phyloP scores from a whole-genome alignment of 2,329 filamentous ascomycete genomes.

The Phaeosphaeriaceae sp. region DNA sequence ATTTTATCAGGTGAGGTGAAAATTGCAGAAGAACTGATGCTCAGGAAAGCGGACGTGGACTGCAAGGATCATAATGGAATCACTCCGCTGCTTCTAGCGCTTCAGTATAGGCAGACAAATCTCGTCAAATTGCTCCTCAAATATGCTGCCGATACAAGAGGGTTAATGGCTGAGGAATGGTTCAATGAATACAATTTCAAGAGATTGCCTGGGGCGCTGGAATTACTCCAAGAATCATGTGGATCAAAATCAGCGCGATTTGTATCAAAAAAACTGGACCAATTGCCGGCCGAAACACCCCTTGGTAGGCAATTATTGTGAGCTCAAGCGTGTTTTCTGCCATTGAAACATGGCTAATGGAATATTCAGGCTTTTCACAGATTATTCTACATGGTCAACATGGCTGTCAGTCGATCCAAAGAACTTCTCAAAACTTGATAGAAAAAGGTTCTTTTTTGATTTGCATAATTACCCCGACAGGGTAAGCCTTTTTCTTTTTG shows the following conservation, averaged over 20 bases:
- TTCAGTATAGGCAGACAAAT: neutral
- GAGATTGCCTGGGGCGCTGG: neutral
- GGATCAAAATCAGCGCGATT: neutral
- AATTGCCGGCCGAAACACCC: neutral
- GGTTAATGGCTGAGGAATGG: neutral
- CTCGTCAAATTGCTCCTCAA: neutral
- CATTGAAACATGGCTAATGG: neutral
- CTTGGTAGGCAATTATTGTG: neutral
- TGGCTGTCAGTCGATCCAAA: neutral
- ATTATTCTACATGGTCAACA: neutral
- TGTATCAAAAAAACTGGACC: neutral
- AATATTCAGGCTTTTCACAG: neutral
- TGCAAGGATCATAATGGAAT: neutral
- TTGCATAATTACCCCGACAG: neutral
- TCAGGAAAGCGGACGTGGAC: neutral
- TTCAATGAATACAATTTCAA: neutral
- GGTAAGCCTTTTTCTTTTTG: neutral
- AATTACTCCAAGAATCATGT: neutral
- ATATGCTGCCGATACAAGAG: neutral
- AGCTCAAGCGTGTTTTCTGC: neutral
- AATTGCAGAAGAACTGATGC: neutral
- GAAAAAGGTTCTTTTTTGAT: neutral
- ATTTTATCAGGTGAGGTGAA: neutral
- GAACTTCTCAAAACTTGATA: neutral
- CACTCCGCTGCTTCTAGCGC: constrained; percentile 1